These are phyloP conservation scores for Phytophthora citrophthora DNA, from an alignment of 352 stramenopile species.

Conservation along the genomic window DNA sequence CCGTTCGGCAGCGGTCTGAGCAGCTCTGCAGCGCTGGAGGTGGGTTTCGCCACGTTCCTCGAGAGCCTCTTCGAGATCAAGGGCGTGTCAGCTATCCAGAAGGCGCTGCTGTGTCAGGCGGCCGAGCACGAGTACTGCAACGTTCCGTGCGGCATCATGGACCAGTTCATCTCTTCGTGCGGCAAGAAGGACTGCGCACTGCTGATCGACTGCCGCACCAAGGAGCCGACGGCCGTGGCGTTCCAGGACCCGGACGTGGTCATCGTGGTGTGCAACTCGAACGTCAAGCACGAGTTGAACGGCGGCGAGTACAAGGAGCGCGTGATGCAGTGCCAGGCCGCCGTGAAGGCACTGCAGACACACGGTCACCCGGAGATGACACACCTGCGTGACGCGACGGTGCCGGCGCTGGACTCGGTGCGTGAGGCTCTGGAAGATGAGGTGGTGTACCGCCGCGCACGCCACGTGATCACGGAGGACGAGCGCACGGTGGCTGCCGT, in stretches of 20 bases:
- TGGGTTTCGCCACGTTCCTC: constrained; percentile 92
- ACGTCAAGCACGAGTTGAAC: constrained; percentile 94
- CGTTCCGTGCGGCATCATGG: constrained; percentile 96
- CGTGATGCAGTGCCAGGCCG: constrained; percentile 87
- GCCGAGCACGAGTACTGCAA: constrained; percentile 96
- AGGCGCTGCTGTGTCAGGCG: constrained; percentile 92
- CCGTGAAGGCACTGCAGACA: constrained; percentile 81
- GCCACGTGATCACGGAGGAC: constrained; percentile 92
- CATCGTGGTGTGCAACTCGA: constrained; percentile 94
- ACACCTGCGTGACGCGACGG: constrained; percentile 91
- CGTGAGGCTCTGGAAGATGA: constrained; percentile 61
- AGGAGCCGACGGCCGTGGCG: constrained; percentile 82
- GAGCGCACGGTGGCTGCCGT: constrained; percentile 51
- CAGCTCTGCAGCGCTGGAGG: constrained; percentile 93
- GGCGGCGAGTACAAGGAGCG: constrained; percentile 94
- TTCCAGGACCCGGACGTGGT: constrained; percentile 81
- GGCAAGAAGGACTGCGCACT: constrained; percentile 84
- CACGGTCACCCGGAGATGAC: constrained; percentile 67
- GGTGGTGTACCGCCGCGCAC: constrained; percentile 86
- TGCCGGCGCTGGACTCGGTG: constrained; percentile 78
- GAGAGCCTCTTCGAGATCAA: constrained; percentile 81
- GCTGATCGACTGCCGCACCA: constrained; percentile 94
- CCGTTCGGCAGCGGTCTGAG: constrained; percentile 93
- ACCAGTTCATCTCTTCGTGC: constrained; percentile 96
- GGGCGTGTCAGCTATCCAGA: constrained; percentile 63